These are phyloP conservation scores for Onygenales sp. DNA, from an alignment of 2,329 filamentous ascomycete species.

Conservation along the genomic window DNA sequence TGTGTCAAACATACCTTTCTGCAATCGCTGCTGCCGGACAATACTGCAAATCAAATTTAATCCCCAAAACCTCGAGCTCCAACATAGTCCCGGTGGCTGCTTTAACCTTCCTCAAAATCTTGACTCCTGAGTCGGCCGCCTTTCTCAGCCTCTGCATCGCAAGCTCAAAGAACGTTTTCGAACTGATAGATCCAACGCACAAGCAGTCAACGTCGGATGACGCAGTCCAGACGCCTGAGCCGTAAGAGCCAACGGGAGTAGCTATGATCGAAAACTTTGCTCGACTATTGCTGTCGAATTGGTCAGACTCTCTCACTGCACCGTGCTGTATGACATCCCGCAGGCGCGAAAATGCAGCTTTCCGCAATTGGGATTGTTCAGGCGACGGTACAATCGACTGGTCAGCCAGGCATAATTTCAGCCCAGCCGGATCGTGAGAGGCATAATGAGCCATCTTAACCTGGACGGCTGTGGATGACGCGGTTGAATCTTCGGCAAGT, in stretches of 20 bases:
- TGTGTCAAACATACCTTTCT: constrained; percentile 30
- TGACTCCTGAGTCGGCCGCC: constrained; percentile 35
- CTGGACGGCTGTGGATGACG: not conserved
- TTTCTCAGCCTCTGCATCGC: constrained; percentile 46
- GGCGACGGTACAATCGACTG: constrained; percentile 39
- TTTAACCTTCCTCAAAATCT: constrained; percentile 48
- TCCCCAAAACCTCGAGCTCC: constrained; percentile 48
- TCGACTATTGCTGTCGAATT: constrained; percentile 7
- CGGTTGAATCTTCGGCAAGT: not conserved
- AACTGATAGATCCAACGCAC: constrained; percentile 53
- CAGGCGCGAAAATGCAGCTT: constrained; percentile 39
- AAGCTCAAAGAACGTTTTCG: constrained; percentile 52
- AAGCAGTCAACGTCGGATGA: constrained; percentile 57
- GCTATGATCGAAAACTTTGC: constrained; percentile 37
- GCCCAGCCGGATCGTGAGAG: constrained; percentile 8
- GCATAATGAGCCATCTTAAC: not conserved
- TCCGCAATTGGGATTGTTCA: constrained; percentile 34
- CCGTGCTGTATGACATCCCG: constrained; percentile 33
- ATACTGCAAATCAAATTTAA: constrained; percentile 58
- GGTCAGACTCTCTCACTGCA: constrained; percentile 17
- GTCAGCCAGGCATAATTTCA: constrained; percentile 31
- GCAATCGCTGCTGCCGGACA: constrained; percentile 49
- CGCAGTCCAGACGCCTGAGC: constrained; percentile 51
- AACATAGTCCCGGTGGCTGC: constrained; percentile 55
- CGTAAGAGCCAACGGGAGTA: constrained; percentile 57